Percentiles rank a stretch among this genome's conserved stretches.
Conservation (phyloP, 371 early-diverging fungal species). For the Haplosporangium sp. region DNA sequence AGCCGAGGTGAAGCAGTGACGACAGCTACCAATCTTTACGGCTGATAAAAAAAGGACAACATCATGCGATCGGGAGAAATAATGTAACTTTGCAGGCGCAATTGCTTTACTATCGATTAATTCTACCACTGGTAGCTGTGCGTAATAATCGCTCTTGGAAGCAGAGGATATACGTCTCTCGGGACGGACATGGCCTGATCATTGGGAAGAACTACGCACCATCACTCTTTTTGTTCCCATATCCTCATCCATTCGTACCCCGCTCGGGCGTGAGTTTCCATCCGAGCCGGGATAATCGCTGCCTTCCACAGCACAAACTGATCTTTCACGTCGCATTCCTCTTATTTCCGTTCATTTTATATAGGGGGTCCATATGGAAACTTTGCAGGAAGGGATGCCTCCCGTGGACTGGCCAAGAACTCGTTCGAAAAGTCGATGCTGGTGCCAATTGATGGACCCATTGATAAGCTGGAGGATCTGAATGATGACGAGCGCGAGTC, state of each 20-base stretch:
- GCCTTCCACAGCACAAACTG: neutral
- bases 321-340: neutral
- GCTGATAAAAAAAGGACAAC: too few relatives aligned
- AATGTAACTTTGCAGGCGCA: too few relatives aligned
- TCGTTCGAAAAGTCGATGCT: slow-evolving; percentile 89
- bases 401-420: slow-evolving; percentile 89
- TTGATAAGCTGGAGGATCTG: slow-evolving; percentile 86
- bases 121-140: too few relatives aligned
- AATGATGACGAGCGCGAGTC: slow-evolving; percentile 78
- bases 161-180: too few relatives aligned
- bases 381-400: slow-evolving; percentile 90
- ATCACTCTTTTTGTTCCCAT: neutral
- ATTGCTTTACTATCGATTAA: too few relatives aligned
- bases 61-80: too few relatives aligned
- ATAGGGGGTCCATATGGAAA: slow-evolving; percentile 89
- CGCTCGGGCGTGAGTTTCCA: neutral
- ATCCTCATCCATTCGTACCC: too few relatives aligned
- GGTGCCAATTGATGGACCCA: slow-evolving; percentile 74
- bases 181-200: too few relatives aligned
- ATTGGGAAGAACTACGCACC: neutral
- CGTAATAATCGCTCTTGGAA: too few relatives aligned
- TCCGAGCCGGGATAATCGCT: neutral
- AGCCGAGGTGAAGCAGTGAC: too few relatives aligned
- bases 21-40: too few relatives aligned
- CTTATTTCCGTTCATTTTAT: neutral